Evolutionary conservation across 2,329 filamentous ascomycete genomes (phyloP).

Genomic region (Diaporthe citri): DNA sequence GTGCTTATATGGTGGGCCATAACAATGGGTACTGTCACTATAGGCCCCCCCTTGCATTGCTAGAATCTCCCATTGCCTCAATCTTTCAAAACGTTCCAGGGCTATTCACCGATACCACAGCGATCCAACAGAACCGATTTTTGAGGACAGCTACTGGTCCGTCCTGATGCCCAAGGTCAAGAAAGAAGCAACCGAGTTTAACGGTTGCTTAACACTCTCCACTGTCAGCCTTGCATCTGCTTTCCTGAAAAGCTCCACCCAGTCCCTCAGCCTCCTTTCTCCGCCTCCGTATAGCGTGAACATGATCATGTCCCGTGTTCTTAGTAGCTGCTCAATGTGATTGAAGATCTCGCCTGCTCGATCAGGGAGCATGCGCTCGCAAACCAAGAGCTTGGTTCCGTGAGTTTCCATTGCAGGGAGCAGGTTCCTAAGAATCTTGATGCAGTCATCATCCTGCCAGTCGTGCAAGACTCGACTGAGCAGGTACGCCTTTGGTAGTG

Average conservation of each 20-base stretch:
- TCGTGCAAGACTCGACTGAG: constrained; percentile 56
- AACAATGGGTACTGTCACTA: no score
- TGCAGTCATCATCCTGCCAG: constrained; percentile 52
- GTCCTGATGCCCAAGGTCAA: not conserved
- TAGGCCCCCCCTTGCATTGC: no score
- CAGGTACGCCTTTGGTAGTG: constrained; percentile 49
- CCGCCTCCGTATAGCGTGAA: constrained; percentile 39
- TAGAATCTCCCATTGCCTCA: no score
- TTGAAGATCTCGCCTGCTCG: constrained; percentile 33
- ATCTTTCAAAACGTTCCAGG: not conserved
- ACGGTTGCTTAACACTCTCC: not conserved
- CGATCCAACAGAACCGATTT: not conserved
- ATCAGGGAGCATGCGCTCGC: constrained; percentile 41
- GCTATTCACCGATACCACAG: no score
- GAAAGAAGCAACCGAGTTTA: not conserved
- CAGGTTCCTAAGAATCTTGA: constrained; percentile 51
- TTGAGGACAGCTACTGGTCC: not conserved
- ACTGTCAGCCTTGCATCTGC: constrained; percentile 37
- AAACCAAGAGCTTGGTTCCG: constrained; percentile 37
- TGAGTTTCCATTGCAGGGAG: constrained; percentile 49
- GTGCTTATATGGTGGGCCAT: no score
- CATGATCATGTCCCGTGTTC: constrained; percentile 34
- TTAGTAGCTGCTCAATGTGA: constrained; percentile 34
- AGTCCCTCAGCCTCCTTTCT: constrained; percentile 37
- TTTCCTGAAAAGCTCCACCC: constrained; percentile 33